These are phyloP conservation scores for Naganishia liquefaciens DNA, from an alignment of 1,284 basidiomycete genomes.

Conservation along the genomic window DNA sequence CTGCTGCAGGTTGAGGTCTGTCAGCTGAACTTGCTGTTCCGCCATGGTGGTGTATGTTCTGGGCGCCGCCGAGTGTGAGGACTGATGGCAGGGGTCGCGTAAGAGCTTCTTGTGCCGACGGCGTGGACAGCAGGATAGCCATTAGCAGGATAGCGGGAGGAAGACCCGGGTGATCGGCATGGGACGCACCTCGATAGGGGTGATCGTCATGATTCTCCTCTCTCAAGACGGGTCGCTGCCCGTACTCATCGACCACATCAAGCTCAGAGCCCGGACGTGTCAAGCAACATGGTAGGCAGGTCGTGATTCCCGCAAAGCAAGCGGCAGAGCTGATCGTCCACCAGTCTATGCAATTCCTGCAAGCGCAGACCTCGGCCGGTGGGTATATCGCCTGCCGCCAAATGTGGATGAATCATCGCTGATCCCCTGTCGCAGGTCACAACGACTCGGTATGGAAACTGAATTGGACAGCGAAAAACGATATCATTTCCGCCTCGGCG, in stretches of 20 bases:
- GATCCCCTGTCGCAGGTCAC: conserved; percentile 60
- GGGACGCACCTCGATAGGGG: too few species aligned
- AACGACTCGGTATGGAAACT: conserved; percentile 74
- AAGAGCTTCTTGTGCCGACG: too few species aligned
- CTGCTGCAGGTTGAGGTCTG: conserved; percentile 77
- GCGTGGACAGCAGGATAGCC: neutral
- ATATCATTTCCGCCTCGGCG: conserved; percentile 67
- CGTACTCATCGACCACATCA: too few species aligned
- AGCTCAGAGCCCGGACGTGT: neutral
- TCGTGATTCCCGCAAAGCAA: too few species aligned
- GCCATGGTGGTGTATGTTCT: conserved; percentile 16
- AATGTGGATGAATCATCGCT: conserved; percentile 18
- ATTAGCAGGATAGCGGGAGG: neutral
- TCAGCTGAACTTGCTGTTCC: conserved; percentile 71
- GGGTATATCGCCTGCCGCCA: conserved; percentile 9
- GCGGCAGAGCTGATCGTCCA: neutral
- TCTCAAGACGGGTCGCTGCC: too few species aligned
- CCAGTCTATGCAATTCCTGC: conserved; percentile 34
- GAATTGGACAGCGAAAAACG: conserved; percentile 66
- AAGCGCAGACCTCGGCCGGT: conserved; percentile 29
- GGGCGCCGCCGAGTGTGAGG: neutral
- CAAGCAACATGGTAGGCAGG: conserved; percentile 1
- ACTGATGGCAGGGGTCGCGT: too few species aligned
- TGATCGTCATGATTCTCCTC: too few species aligned
- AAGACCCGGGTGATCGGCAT: neutral